These are phyloP conservation scores for Neoscytalidium dimidiatum DNA, from an alignment of 2,329 filamentous ascomycete species.

Conservation along the genomic window DNA sequence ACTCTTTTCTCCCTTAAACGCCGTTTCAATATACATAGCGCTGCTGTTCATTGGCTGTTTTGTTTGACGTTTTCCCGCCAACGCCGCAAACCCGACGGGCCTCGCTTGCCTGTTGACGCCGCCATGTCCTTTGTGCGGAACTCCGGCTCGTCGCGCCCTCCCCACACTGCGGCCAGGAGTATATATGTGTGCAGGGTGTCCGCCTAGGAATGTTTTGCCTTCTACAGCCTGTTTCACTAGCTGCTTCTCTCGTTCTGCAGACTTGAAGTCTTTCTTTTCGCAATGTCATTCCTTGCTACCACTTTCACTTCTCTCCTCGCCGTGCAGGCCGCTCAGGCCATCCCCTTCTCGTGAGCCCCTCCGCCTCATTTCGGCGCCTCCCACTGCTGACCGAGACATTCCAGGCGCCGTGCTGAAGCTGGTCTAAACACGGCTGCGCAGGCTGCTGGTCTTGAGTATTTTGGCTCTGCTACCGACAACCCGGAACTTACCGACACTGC, in stretches of 20 bases:
- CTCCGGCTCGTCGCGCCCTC: constrained; percentile 5
- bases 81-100: background rate
- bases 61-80: constrained; percentile 12
- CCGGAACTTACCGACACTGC: constrained; percentile 25
- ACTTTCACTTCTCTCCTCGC: constrained; percentile 24
- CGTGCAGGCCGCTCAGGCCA: constrained; percentile 22
- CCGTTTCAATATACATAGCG: constrained; percentile 6
- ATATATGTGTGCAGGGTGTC: constrained; percentile 3
- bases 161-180: background rate
- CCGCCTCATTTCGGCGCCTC: background rate
- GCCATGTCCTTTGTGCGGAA: constrained; percentile 3
- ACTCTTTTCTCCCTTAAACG: constrained; percentile 6
- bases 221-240: background rate
- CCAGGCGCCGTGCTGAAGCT: constrained; percentile 23
- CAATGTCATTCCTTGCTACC: constrained; percentile 20
- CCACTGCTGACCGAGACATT: background rate
- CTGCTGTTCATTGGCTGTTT: constrained; percentile 1
- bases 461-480: constrained; percentile 32
- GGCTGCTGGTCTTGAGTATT: constrained; percentile 29
- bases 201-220: background rate
- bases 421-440: constrained; percentile 28
- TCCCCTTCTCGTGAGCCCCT: constrained; percentile 19
- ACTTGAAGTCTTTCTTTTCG: constrained; percentile 8
- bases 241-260: constrained; percentile 3
- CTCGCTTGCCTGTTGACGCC: constrained; percentile 2